phyloP scores from a whole-genome alignment of 2,329 filamentous ascomycete genomes.

The Fusarium keratoplasticum region DNA sequence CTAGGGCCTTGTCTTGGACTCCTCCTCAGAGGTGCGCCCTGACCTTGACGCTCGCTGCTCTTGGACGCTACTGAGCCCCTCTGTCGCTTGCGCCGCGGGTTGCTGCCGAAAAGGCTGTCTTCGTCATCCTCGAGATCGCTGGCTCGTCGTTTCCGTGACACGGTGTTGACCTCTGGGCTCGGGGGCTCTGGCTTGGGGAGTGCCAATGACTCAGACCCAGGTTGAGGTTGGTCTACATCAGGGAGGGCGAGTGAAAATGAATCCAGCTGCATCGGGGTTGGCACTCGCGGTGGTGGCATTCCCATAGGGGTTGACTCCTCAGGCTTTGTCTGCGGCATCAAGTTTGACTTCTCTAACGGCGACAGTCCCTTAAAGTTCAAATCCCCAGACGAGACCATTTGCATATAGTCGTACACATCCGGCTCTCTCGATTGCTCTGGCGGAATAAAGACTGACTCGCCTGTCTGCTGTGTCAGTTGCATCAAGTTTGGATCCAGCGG shows the following conservation, averaged over 20 bases:
- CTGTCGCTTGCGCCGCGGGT: not conserved
- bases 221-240: not conserved
- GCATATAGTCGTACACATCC: not conserved
- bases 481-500: not conserved
- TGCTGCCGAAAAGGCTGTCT: conserved; percentile 2
- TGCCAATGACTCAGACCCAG: not conserved
- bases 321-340: not conserved
- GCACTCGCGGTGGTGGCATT: too few species aligned
- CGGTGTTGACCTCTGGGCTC: not conserved
- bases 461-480: not conserved
- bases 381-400: not conserved
- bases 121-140: conserved; percentile 4
- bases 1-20: conserved; percentile 10
- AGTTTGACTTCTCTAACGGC: not conserved
- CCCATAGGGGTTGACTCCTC: not conserved
- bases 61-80: not conserved
- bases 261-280: not conserved
- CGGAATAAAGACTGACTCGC: not conserved
- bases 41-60: not conserved
- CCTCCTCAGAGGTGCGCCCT: conserved; percentile 21
- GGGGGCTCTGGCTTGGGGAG: too few species aligned
- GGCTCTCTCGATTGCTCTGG: not conserved
- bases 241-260: not conserved
- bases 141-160: not conserved
- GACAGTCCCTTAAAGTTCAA: not conserved